These are phyloP conservation scores for Ceratocystis harringtonii DNA, from an alignment of 2,329 filamentous ascomycete genomes.

Conservation along the genomic window DNA sequence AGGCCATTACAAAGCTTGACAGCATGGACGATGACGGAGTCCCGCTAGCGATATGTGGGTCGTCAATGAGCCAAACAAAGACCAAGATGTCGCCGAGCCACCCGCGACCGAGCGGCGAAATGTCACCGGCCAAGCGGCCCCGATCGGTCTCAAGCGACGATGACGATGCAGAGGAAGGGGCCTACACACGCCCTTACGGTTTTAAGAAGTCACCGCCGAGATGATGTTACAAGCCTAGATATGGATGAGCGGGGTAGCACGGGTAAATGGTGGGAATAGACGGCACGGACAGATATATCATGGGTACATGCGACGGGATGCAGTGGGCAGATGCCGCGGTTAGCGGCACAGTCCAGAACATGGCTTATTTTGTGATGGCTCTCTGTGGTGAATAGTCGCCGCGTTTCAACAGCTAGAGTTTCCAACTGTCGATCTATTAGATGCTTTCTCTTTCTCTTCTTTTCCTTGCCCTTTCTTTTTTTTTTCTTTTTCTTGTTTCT, in stretches of 20 bases:
- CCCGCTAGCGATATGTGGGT: not conserved
- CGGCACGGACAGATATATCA: too few relatives aligned
- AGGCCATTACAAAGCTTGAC: constrained; percentile 33
- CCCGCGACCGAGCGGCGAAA: constrained; percentile 27
- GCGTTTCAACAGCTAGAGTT: too few relatives aligned
- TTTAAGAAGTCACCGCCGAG: not conserved
- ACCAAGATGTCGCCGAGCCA: constrained; percentile 16
- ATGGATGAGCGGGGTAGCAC: too few relatives aligned
- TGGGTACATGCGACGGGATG: too few relatives aligned
- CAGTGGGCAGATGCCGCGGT: too few relatives aligned
- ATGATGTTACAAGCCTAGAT: not conserved
- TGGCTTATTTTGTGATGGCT: too few relatives aligned
- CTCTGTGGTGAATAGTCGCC: too few relatives aligned
- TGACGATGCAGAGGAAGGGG: not conserved
- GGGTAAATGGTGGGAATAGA: too few relatives aligned
- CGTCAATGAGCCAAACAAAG: not conserved
- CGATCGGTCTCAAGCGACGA: constrained; percentile 22
- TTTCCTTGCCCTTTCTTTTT: not conserved
- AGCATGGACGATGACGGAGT: constrained; percentile 19
- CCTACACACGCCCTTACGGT: not conserved
- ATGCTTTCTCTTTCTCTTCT: not conserved
- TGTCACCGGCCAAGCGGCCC: constrained; percentile 32
- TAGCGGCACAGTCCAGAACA: too few relatives aligned
- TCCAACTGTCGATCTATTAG: not conserved
- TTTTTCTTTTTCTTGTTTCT: constrained; percentile 13